Evolutionary conservation across 345 rosid species (phyloP).

Genomic region (Sisymbrium altissimum): DNA sequence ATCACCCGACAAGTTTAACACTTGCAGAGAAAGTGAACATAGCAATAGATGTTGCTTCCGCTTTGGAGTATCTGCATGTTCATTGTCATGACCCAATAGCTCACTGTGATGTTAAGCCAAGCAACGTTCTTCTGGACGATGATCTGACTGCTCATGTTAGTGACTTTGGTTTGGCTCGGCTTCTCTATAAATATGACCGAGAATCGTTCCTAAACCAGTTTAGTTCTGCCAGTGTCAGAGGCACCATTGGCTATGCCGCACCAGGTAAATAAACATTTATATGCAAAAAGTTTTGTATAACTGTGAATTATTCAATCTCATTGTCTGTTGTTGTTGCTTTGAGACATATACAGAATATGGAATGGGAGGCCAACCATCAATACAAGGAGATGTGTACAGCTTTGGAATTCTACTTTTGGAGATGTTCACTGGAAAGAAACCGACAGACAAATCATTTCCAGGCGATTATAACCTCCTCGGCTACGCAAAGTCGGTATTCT

Average conservation of each 20-base stretch:
- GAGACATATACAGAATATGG: constrained; percentile 36
- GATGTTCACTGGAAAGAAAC: constrained; percentile 41
- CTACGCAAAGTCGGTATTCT: constrained; percentile 20
- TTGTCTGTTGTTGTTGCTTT: too few species aligned
- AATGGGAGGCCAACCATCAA: constrained; percentile 37
- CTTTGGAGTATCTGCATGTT: constrained; percentile 42
- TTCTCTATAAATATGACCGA: constrained; percentile 16
- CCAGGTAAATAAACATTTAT: constrained; percentile 37
- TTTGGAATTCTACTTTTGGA: constrained; percentile 41
- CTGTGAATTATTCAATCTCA: neutral
- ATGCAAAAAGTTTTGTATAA: neutral
- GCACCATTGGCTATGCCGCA: constrained; percentile 48
- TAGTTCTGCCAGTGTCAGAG: constrained; percentile 42
- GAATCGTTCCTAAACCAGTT: constrained; percentile 6
- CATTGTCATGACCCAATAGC: constrained; percentile 27
- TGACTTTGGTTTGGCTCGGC: constrained; percentile 47
- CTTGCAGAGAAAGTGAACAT: constrained; percentile 31
- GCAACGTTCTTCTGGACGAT: constrained; percentile 43
- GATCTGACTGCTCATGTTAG: constrained; percentile 43
- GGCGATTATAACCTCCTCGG: constrained; percentile 32
- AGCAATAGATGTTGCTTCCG: constrained; percentile 37
- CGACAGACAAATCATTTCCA: constrained; percentile 29
- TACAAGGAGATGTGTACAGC: constrained; percentile 42
- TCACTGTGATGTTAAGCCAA: constrained; percentile 57
- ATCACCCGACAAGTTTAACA: neutral